Percentiles rank a stretch among this genome's conserved stretches.
Conservation (phyloP, 495 filamentous ascomycete genomes). For the Hyaloscypha bicolor region DNA sequence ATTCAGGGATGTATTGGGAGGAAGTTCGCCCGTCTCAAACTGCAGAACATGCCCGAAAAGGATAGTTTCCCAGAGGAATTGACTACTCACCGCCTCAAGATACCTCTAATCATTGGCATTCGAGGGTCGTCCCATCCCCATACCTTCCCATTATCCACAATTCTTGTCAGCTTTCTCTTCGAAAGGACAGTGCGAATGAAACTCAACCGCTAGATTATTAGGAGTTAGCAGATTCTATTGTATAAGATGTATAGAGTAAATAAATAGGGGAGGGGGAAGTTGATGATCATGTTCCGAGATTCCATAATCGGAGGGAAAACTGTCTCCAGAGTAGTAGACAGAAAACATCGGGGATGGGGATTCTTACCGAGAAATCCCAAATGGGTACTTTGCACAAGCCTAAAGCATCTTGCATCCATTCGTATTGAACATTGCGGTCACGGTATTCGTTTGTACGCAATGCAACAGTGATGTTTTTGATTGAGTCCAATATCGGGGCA, state of each 20-base stretch:
- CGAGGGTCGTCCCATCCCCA: constrained; percentile 82
- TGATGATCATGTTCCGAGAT: not conserved
- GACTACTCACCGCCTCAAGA: constrained; percentile 75
- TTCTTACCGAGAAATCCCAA: too few relatives aligned
- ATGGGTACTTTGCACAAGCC: too few relatives aligned
- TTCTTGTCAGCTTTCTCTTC: constrained; percentile 91
- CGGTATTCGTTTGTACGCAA: too few relatives aligned
- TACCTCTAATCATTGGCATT: constrained; percentile 77
- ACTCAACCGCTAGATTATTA: constrained; percentile 82
- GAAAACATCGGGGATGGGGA: not conserved
- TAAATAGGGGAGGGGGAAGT: not conserved
- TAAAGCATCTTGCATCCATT: too few relatives aligned
- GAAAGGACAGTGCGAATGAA: constrained; percentile 87
- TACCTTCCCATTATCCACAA: constrained; percentile 81
- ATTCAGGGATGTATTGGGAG: not conserved
- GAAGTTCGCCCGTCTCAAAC: not conserved
- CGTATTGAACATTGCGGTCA: too few relatives aligned
- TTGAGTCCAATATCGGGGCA: too few relatives aligned
- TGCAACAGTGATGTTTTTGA: too few relatives aligned
- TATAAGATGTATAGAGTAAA: constrained; percentile 5
- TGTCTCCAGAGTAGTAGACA: not conserved
- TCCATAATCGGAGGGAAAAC: not conserved
- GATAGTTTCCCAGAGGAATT: constrained; percentile 43
- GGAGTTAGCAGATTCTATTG: constrained; percentile 25
- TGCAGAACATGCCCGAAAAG: not conserved